Base-by-base conservation (phyloP, 768 basidiomycete species). In the Calocybe cyanea region DNA sequence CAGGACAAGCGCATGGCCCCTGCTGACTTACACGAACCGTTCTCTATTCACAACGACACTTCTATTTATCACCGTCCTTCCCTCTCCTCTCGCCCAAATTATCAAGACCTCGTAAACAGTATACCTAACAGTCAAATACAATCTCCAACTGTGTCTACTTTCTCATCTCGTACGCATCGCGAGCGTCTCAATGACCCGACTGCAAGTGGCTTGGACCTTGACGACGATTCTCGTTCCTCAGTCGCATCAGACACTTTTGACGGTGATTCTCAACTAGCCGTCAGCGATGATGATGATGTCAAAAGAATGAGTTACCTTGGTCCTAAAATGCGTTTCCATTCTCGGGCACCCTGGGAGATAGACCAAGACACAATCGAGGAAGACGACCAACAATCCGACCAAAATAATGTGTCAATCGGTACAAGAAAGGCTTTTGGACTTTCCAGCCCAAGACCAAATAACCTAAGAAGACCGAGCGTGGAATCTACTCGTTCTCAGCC, bases 271-370 rank as follows among this genome's bases (percentile, higher is more conserved):
- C 66, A 73, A 38, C 67, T 70, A 18, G 61, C 60, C 15, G 65
- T 67, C 38, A 69, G 68, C 33, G 69, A 69, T 41, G 68, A 76
- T 30, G 71, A 71, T 7, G 55, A 68, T 30, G 64, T 72, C 1
- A 62, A 72, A 48, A 73, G 82, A 43, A 77, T 89, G 63, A 88
- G 85, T 56, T 66, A 83, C 38, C 78, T 85, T 25, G 89, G 89
- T n/a, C 88, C 88, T 23, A 88, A 80, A 63, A 86, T 90, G 76
- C 80, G 82, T 41, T 80, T 88, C 58, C 85, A 88, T 63, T 86
- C 85, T 50, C 83, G 76, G 19, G 84, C 88, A 14, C 88, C 88
- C 32, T 92, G 88, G 88, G 87, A 90, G 64, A 64, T 74, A 30
- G 84, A 80, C 39, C 78, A 73, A 11, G 73, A 68, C 30, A 31